Conservation (phyloP, 2,329 filamentous ascomycete species). For the Aspergillus pseudoviridinutans region DNA sequence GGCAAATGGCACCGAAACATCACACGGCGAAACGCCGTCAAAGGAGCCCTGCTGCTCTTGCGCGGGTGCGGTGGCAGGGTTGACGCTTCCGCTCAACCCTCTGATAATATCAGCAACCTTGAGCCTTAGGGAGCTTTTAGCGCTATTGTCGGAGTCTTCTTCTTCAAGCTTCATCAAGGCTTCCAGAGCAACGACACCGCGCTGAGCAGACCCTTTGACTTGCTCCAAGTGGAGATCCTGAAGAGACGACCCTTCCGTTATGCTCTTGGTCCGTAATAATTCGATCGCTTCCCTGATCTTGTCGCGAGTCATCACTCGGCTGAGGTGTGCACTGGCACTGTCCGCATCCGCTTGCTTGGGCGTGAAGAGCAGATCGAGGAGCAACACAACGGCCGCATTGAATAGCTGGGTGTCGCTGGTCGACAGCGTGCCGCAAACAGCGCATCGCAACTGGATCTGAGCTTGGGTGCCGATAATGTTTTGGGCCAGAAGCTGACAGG, state of each 20-base stretch:
- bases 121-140: too few species aligned
- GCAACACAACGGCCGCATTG: neutral
- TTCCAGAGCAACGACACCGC: neutral
- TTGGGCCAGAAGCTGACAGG: slow-evolving; percentile 9
- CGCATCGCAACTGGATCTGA: slow-evolving; percentile 7
- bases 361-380: neutral
- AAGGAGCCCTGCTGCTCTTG: too few species aligned
- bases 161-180: neutral
- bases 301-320: slow-evolving; percentile 7
- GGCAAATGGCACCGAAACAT: neutral
- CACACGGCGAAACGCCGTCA: neutral
- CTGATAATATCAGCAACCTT: too few species aligned
- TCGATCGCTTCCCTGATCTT: slow-evolving; percentile 9
- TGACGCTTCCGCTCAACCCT: too few species aligned
- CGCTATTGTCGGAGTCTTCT: neutral
- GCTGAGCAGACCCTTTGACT: neutral
- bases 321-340: neutral
- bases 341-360: neutral
- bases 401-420: slow-evolving; percentile 1
- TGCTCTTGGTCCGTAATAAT: slow-evolving; percentile 5
- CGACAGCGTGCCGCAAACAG: slow-evolving; percentile 8
- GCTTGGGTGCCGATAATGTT: slow-evolving; percentile 8
- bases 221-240: neutral
- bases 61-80: too few species aligned
- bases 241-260: neutral